These are phyloP conservation scores for Xeromyces bisporus DNA, from an alignment of 495 filamentous ascomycete species.

Conservation along the genomic window DNA sequence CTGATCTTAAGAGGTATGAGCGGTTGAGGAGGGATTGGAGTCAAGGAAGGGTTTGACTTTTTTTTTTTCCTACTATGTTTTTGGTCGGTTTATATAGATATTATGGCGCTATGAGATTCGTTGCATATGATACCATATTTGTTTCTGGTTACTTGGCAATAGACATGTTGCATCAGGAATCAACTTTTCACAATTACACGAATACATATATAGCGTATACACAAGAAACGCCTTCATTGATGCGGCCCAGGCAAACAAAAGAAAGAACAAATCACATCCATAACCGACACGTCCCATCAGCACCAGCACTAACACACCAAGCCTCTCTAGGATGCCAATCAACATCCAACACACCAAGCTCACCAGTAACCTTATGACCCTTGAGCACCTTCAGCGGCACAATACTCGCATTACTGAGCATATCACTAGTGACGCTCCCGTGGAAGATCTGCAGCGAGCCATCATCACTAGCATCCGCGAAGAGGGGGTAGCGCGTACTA, in stretches of 20 bases:
- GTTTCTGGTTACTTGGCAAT: no score
- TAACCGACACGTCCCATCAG: constrained; percentile 75
- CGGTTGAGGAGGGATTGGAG: constrained; percentile 36
- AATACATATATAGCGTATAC: no score
- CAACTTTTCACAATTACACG: no score
- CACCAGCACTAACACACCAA: constrained; percentile 86
- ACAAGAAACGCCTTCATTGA: no score
- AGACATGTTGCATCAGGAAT: no score
- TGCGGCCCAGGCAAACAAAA: no score
- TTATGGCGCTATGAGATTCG: no score
- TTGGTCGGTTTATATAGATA: neutral
- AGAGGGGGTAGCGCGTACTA: constrained; percentile 61
- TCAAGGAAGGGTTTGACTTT: constrained; percentile 15
- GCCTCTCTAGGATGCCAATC: constrained; percentile 89
- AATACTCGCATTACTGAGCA: constrained; percentile 90
- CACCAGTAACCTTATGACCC: constrained; percentile 62
- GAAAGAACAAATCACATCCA: constrained; percentile 60
- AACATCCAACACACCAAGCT: constrained; percentile 79
- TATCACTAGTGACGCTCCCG: constrained; percentile 79
- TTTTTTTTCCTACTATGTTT: constrained; percentile 1
- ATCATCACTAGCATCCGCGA: constrained; percentile 87
- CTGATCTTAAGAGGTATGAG: constrained; percentile 54
- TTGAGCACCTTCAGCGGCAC: constrained; percentile 88
- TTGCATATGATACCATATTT: no score
- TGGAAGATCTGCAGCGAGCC: constrained; percentile 92